Conservation (phyloP, 345 rosid genomes). For the Cardamine occulta region DNA sequence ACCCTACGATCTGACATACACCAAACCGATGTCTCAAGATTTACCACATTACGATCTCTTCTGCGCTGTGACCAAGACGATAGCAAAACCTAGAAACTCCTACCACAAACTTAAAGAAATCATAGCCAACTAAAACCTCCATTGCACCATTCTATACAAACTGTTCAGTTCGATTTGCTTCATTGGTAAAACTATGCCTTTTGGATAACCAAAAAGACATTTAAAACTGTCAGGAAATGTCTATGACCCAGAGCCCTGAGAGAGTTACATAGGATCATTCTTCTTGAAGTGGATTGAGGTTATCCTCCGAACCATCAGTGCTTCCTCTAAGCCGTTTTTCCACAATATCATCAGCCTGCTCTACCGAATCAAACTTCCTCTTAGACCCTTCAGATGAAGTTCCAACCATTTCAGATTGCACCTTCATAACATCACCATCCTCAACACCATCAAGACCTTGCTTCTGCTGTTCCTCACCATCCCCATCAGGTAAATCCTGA, state of each 20-base stretch:
- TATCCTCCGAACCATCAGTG: not conserved
- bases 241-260: constrained; percentile 7
- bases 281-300: not conserved
- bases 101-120: not conserved
- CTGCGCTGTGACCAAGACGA: not conserved
- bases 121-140: not conserved
- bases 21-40: not conserved
- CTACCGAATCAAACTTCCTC: not conserved
- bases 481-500: not conserved
- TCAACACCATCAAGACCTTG: constrained; percentile 30
- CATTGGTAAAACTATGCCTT: no score
- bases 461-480: not conserved
- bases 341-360: not conserved
- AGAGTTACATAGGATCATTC: not conserved
- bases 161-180: not conserved
- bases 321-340: not conserved
- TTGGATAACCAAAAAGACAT: no score
- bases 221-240: not conserved
- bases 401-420: not conserved
- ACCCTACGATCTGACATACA: not conserved
- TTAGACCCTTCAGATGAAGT: not conserved
- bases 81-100: not conserved
- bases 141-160: constrained; percentile 5
- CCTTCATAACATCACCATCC: not conserved
- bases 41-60: not conserved